These are phyloP conservation scores for Panaeolus cyanescens DNA, from an alignment of 768 basidiomycete genomes.

Conservation along the genomic window DNA sequence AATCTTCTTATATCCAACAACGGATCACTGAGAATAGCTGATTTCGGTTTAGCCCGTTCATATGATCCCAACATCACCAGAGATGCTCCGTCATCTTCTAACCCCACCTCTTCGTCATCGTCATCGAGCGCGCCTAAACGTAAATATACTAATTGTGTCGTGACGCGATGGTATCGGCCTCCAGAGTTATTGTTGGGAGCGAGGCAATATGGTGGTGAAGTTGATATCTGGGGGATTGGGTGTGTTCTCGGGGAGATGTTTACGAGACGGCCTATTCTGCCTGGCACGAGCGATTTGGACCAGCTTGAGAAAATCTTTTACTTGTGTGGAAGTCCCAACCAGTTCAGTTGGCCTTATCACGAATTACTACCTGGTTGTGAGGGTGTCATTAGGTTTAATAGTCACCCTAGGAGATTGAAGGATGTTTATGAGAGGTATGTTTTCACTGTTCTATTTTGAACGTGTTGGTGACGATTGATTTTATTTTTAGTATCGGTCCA, in stretches of 20 bases:
- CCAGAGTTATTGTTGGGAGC: slow-evolving; percentile 92
- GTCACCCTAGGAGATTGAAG: slow-evolving; percentile 56
- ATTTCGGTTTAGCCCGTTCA: slow-evolving; percentile 93
- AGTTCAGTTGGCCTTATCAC: slow-evolving; percentile 79
- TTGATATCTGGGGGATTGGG: slow-evolving; percentile 99
- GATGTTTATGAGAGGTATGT: slow-evolving; percentile 57
- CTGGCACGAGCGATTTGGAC: slow-evolving; percentile 87
- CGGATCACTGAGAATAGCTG: slow-evolving; percentile 85
- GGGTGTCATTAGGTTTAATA: slow-evolving; percentile 66
- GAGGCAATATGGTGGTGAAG: slow-evolving; percentile 86
- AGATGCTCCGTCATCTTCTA: slow-evolving; percentile 11
- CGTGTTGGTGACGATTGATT: background rate
- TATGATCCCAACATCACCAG: slow-evolving; percentile 56
- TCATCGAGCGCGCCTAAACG: slow-evolving; percentile 46
- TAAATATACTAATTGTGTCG: slow-evolving; percentile 94
- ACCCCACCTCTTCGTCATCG: slow-evolving; percentile 31
- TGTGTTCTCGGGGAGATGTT: slow-evolving; percentile 98
- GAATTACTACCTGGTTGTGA: slow-evolving; percentile 79
- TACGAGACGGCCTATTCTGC: slow-evolving; percentile 80
- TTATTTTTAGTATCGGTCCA: slow-evolving; percentile 53
- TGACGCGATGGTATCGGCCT: slow-evolving; percentile 93
- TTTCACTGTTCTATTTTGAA: background rate
- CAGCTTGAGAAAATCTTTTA: slow-evolving; percentile 89
- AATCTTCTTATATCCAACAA: slow-evolving; percentile 91
- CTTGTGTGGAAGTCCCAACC: slow-evolving; percentile 87